Base-by-base conservation (phyloP, 331 rosid genomes). In the Stylosanthes scabra region DNA sequence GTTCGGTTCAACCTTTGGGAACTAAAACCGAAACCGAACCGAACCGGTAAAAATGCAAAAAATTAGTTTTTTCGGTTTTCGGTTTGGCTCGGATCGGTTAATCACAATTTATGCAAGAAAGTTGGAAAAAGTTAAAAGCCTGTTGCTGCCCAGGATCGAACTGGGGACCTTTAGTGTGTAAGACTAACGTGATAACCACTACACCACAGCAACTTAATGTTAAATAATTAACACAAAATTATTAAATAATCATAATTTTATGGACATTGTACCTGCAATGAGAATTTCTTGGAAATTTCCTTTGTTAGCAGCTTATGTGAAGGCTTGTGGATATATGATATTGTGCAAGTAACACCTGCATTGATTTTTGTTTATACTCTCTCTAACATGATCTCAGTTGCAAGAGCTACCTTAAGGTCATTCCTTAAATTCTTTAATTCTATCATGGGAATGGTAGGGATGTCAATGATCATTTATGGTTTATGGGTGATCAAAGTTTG, bases 161-260 rank as follows among this genome's bases (percentile, higher is more conserved):
- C 93, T 89, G 91, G 96, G 82, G 97, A 91, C 91, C 93, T 91
- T 91, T 84, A 87, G 93, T 87, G 91, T 91, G 97, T 91, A 91
- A 87, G 87, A 89, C 96, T 89, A 84, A 87, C 96, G 91, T 86
- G 97, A 87, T 89, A 86, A 91, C 96, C 96, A 87, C 96, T 89
- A 86, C 97, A 91, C 93, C 96, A 91, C 97, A 86, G 96, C 90
- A 91, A 88, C 96, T 31, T 3, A 1, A 31, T 31, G 0, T 3
- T 31, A 0, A 3, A 0, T 3, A 0, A 0, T 5, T 31, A 31
- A 31, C 5, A 31, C 5, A 31, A 31, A 31, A 31, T 3, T 31
- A 2, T 31, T 31, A 31, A 3, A 2, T 31, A 31, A 20, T 20
- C 25, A 20, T 20, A 20, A 20, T 20, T 20, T 20, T 31, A 31